phyloP scores from a whole-genome alignment of 208 protist species.

The Phytomonas sp. region DNA sequence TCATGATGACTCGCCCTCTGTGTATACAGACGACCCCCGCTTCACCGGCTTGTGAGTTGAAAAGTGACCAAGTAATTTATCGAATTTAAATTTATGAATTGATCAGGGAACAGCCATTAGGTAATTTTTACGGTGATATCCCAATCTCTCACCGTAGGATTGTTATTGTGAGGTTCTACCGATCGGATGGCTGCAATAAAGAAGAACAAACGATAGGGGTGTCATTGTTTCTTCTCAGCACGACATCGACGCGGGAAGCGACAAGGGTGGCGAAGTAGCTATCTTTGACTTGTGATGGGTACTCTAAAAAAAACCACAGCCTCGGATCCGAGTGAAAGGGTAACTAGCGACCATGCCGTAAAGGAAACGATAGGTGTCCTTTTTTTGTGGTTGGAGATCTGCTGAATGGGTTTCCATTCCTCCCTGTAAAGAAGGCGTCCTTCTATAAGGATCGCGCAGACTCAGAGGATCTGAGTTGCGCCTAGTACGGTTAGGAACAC shows the following conservation, averaged over 20 bases:
- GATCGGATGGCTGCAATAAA: not conserved
- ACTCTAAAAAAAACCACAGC: not conserved
- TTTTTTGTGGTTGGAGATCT: no score
- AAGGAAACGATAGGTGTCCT: no score
- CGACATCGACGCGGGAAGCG: not conserved
- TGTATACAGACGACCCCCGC: no score
- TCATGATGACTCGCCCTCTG: not conserved
- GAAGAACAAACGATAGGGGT: not conserved
- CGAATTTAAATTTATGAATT: not conserved
- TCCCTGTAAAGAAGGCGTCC: no score
- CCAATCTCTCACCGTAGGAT: not conserved
- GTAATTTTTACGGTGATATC: not conserved
- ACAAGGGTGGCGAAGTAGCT: not conserved
- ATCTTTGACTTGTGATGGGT: not conserved
- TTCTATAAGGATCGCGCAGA: no score
- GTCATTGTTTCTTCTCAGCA: not conserved
- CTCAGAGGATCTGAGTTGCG: no score
- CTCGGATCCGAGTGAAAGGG: not conserved
- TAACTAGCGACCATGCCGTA: not conserved
- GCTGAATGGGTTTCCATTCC: no score
- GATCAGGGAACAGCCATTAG: not conserved
- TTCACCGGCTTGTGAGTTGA: no score
- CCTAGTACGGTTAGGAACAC: not conserved
- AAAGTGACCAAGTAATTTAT: not conserved
- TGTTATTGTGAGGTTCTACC: not conserved